These are phyloP conservation scores for Silene latifolia DNA, from an alignment of 148 eudicot species.

Conservation along the genomic window DNA sequence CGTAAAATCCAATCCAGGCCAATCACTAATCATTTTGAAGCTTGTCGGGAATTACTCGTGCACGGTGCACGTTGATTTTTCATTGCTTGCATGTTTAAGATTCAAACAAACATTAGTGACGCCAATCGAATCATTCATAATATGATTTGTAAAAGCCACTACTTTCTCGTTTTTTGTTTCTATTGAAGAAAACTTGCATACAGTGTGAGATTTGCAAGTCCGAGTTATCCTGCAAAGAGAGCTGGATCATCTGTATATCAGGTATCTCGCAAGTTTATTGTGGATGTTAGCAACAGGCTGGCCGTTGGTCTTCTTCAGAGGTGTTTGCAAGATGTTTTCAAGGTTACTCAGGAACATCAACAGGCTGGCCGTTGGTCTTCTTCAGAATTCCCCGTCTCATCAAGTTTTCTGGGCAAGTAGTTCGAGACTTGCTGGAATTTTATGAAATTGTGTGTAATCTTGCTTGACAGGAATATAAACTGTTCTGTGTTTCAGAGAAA, in stretches of 20 bases:
- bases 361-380: constrained; percentile 57
- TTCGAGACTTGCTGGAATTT: no score
- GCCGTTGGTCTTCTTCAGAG: constrained; percentile 36
- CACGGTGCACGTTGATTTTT: no score
- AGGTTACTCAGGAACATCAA: constrained; percentile 22
- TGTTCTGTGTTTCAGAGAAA: no score
- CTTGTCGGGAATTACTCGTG: no score
- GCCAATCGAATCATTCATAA: no score
- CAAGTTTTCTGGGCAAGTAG: neutral
- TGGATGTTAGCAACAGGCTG: constrained; percentile 76
- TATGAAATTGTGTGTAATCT: neutral
- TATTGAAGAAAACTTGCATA: neutral
- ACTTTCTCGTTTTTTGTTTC: no score
- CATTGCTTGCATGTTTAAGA: no score
- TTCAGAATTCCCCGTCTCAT: constrained; percentile 12
- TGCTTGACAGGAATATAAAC: no score
- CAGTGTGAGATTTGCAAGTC: constrained; percentile 64
- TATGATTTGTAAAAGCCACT: no score
- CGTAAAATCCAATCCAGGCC: no score
- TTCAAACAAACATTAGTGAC: no score
- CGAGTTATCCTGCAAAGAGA: constrained; percentile 44
- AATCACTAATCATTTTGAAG: no score
- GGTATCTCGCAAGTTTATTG: constrained; percentile 32
- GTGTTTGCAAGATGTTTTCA: constrained; percentile 38
- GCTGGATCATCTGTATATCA: constrained; percentile 36